Conservation (phyloP, 768 basidiomycete genomes). For the Tephrocybe sp. region DNA sequence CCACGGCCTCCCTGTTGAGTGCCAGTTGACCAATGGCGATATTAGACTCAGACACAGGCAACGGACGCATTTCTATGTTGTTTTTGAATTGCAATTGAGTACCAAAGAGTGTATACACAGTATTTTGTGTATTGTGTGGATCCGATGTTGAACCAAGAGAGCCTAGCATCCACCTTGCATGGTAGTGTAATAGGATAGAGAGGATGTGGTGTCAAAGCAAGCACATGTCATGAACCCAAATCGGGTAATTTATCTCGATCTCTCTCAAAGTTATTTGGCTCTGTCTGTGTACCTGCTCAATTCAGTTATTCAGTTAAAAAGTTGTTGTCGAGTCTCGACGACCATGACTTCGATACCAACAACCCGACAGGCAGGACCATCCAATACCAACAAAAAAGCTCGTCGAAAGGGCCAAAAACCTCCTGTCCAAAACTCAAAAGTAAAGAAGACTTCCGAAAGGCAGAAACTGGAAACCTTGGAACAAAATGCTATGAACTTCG, state of each 20-base stretch:
- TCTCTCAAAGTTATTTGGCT: too few species aligned
- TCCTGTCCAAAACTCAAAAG: slow-evolving; percentile 23
- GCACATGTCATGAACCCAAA: too few species aligned
- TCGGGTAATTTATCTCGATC: too few species aligned
- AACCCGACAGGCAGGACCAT: slow-evolving; percentile 16
- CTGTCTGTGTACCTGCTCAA: too few species aligned
- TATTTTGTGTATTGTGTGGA: not conserved
- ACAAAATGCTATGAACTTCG: slow-evolving; percentile 47
- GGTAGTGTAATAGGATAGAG: not conserved
- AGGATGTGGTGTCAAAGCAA: not conserved
- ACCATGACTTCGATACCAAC: slow-evolving; percentile 3
- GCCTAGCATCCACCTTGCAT: slow-evolving; percentile 11
- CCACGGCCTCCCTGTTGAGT: not conserved
- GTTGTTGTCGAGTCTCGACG: too few species aligned
- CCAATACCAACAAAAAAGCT: slow-evolving; percentile 9
- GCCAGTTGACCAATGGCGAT: not conserved
- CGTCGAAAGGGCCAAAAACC: slow-evolving; percentile 9
- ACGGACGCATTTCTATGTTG: slow-evolving; percentile 10
- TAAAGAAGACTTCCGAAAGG: slow-evolving; percentile 46
- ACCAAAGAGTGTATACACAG: not conserved
- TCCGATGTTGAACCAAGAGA: not conserved
- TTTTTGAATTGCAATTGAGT: too few species aligned
- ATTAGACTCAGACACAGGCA: not conserved
- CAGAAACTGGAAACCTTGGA: slow-evolving; percentile 54
- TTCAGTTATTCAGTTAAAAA: too few species aligned